These are phyloP conservation scores for Penicillium salamii DNA, from an alignment of 495 filamentous ascomycete species.

Conservation along the genomic window DNA sequence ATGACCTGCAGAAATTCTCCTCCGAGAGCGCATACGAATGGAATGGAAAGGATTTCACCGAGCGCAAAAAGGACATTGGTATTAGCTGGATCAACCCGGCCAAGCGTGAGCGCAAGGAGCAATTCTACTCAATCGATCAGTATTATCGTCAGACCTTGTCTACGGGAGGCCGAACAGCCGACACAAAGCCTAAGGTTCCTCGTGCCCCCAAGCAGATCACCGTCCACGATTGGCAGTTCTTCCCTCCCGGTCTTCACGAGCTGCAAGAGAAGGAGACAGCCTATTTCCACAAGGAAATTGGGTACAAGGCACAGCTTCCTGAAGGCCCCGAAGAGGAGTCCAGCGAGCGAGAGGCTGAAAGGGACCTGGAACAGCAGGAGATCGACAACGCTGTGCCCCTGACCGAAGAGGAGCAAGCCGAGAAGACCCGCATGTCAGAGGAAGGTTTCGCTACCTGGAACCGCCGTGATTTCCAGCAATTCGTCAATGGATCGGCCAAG, in stretches of 20 bases:
- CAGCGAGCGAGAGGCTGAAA: conserved; percentile 80
- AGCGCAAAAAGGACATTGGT: conserved; percentile 88
- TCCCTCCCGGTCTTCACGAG: conserved; percentile 73
- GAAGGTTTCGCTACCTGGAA: conserved; percentile 95
- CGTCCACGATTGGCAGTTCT: conserved; percentile 98
- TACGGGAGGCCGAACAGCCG: conserved; percentile 79
- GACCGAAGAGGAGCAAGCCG: conserved; percentile 82
- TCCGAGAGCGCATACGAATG: conserved; percentile 97
- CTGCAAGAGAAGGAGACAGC: conserved; percentile 96
- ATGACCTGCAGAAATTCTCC: conserved; percentile 96
- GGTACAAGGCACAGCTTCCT: conserved; percentile 81
- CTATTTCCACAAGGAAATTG: conserved; percentile 91
- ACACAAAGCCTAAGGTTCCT: conserved; percentile 92
- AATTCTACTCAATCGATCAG: conserved; percentile 97
- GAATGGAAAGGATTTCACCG: conserved; percentile 94
- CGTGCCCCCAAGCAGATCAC: conserved; percentile 89
- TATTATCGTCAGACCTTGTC: conserved; percentile 92
- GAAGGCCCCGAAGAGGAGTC: conserved; percentile 84
- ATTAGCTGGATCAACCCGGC: conserved; percentile 98
- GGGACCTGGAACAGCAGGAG: conserved; percentile 81
- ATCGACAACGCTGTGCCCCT: conserved; percentile 90
- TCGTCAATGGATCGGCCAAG: conserved; percentile 90
- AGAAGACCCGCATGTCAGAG: conserved; percentile 75
- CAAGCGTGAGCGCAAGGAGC: conserved; percentile 97
- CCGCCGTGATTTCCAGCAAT: conserved; percentile 95